phyloP scores from a whole-genome alignment of 441 rosid species.

The Adansonia madagascariensis region DNA sequence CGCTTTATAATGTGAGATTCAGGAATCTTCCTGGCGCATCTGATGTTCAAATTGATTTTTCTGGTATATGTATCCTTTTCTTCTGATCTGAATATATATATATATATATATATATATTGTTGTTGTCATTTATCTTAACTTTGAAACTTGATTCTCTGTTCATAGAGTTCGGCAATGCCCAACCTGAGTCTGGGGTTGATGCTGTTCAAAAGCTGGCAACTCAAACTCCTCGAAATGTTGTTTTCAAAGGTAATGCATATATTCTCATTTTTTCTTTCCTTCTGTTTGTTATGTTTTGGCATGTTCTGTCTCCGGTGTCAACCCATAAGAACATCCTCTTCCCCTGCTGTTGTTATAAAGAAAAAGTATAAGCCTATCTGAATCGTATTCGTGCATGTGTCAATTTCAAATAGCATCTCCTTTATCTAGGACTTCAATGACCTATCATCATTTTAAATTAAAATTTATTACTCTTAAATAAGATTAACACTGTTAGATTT shows the following conservation, averaged over 20 bases:
- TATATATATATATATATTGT: neutral
- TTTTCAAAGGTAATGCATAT: slow-evolving; percentile 61
- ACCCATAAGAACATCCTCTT: neutral
- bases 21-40: slow-evolving; percentile 53
- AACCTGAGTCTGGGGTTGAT: slow-evolving; percentile 44
- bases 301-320: neutral
- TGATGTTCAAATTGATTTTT: slow-evolving; percentile 40
- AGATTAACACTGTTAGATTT: neutral
- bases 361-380: neutral
- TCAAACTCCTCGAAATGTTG: slow-evolving; percentile 61
- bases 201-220: slow-evolving; percentile 51
- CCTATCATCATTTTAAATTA: neutral
- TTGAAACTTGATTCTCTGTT: slow-evolving; percentile 31
- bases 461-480: neutral
- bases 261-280: neutral
- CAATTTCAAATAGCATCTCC: neutral
- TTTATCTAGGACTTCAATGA: neutral
- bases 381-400: neutral
- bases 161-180: slow-evolving; percentile 64
- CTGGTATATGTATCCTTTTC: slow-evolving; percentile 49
- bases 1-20: slow-evolving; percentile 32
- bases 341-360: neutral
- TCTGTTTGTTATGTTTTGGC: slow-evolving; percentile 18
- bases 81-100: too few relatives aligned
- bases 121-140: neutral